Evolutionary conservation across 2,329 filamentous ascomycete genomes (phyloP).

Genomic region (Mariannaea sp.): DNA sequence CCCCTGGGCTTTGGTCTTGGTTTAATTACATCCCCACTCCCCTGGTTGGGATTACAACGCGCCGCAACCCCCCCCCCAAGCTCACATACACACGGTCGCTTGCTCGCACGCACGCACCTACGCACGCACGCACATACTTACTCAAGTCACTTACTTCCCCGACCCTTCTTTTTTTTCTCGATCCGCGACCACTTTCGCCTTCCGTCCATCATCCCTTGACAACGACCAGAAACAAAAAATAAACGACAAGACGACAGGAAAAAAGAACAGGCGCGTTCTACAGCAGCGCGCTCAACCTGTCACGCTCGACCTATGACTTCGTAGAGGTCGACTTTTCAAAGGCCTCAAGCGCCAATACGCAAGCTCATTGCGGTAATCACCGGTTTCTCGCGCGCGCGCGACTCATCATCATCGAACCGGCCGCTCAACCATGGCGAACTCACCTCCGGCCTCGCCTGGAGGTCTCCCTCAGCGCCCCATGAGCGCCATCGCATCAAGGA

Average conservation of each 20-base stretch:
- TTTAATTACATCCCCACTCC: conserved; percentile 40
- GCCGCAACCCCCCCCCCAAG: conserved; percentile 5
- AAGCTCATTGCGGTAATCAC: conserved; percentile 26
- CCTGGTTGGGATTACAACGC: conserved; percentile 35
- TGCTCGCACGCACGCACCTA: too few relatives aligned
- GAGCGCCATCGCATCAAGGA: conserved; percentile 75
- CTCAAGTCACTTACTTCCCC: too few relatives aligned
- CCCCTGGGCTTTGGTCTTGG: conserved; percentile 30
- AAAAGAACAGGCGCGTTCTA: too few relatives aligned
- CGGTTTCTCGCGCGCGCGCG: conserved; percentile 21
- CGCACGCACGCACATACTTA: too few relatives aligned
- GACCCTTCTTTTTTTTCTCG: too few relatives aligned
- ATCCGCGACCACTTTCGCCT: too few relatives aligned
- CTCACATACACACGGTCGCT: too few relatives aligned
- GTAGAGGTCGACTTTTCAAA: conserved; percentile 28
- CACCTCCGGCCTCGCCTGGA: conserved; percentile 70
- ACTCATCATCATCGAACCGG: conserved; percentile 14
- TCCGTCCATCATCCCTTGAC: too few relatives aligned
- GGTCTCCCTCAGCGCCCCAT: conserved; percentile 68
- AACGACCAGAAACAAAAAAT: too few relatives aligned
- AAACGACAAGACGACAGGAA: too few relatives aligned
- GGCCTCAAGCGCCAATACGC: conserved; percentile 16
- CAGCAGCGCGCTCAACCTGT: too few relatives aligned
- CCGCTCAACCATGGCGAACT: conserved; percentile 62
- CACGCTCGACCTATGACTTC: too few relatives aligned